A percentile compares a stretch with the other conserved stretches of the same genome.
Conservation (phyloP, 768 basidiomycete species). For the Mrakia frigida region DNA sequence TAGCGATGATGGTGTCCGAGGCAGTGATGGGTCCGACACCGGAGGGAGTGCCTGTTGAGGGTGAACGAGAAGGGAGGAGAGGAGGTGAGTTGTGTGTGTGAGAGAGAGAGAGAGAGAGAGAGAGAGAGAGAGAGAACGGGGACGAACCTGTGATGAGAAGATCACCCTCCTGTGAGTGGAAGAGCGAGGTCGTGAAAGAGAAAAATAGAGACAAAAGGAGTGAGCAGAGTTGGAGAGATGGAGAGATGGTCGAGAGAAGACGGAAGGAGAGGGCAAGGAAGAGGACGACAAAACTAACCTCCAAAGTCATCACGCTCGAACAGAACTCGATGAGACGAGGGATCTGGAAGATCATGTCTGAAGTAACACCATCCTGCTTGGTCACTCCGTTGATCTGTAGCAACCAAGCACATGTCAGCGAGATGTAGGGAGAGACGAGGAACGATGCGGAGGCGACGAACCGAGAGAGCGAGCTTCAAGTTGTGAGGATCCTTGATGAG, state of each 20-base stretch:
- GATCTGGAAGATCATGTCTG: slow-evolving; percentile 88
- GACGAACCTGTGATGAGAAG: slow-evolving; percentile 60
- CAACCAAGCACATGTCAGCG: neutral
- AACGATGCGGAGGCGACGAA: slow-evolving; percentile 36
- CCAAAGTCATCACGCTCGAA: slow-evolving; percentile 94
- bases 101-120: too few relatives aligned
- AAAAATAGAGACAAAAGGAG: neutral
- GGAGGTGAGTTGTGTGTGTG: too few relatives aligned
- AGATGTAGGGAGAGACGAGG: neutral
- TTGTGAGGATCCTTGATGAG: slow-evolving; percentile 65
- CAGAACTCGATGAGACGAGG: slow-evolving; percentile 82
- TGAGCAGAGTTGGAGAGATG: neutral
- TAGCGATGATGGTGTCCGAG: slow-evolving; percentile 74
- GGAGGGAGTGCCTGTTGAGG: slow-evolving; percentile 61
- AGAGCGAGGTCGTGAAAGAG: neutral
- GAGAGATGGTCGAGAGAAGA: neutral
- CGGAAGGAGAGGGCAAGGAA: neutral
- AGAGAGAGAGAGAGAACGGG: too few relatives aligned
- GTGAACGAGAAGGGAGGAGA: too few relatives aligned
- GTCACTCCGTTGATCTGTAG: slow-evolving; percentile 70
- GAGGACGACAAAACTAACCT: slow-evolving; percentile 52
- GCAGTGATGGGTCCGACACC: slow-evolving; percentile 75
- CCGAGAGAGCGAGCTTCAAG: slow-evolving; percentile 71
- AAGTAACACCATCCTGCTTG: slow-evolving; percentile 79
- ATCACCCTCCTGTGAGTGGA: slow-evolving; percentile 68